Conservation (phyloP, 768 basidiomycete genomes). For the Termitomyces titanicus region DNA sequence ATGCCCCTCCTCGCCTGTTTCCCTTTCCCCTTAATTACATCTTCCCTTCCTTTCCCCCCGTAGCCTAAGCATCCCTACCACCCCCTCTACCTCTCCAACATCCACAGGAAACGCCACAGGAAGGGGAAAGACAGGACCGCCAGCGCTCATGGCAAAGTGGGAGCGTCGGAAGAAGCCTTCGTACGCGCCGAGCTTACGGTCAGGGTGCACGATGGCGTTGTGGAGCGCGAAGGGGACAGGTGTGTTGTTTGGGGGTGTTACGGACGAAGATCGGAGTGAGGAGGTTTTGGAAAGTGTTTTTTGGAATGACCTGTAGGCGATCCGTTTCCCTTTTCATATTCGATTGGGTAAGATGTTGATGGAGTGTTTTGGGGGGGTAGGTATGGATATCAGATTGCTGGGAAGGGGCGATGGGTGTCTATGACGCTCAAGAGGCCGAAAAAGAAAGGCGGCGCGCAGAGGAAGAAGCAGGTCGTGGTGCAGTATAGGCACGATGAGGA, state of each 20-base stretch:
- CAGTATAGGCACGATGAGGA: constrained; percentile 14
- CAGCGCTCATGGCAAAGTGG: constrained; percentile 66
- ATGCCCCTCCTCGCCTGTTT: constrained; percentile 14
- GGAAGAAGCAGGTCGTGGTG: constrained; percentile 27
- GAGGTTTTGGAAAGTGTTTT: constrained; percentile 83
- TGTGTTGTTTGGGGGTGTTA: constrained; percentile 83
- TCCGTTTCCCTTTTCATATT: not conserved
- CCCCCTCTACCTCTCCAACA: constrained; percentile 6
- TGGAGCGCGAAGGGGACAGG: constrained; percentile 71
- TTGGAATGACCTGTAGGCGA: constrained; percentile 76
- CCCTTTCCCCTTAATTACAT: too few species aligned
- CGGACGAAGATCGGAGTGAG: constrained; percentile 82
- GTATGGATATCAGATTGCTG: constrained; percentile 72
- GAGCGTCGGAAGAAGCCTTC: constrained; percentile 73
- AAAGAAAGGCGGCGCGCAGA: constrained; percentile 40
- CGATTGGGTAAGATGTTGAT: not conserved
- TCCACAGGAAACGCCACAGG: constrained; percentile 29
- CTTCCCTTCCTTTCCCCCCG: not conserved
- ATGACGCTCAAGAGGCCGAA: constrained; percentile 77
- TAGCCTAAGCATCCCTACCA: not conserved
- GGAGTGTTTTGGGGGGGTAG: constrained; percentile 29
- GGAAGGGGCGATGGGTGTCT: constrained; percentile 76
- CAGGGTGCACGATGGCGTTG: constrained; percentile 84
- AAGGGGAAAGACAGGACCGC: constrained; percentile 18
- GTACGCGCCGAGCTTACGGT: constrained; percentile 66